Evolutionary conservation across 208 protist genomes (phyloP).

Genomic region (Leishmania tropica): DNA sequence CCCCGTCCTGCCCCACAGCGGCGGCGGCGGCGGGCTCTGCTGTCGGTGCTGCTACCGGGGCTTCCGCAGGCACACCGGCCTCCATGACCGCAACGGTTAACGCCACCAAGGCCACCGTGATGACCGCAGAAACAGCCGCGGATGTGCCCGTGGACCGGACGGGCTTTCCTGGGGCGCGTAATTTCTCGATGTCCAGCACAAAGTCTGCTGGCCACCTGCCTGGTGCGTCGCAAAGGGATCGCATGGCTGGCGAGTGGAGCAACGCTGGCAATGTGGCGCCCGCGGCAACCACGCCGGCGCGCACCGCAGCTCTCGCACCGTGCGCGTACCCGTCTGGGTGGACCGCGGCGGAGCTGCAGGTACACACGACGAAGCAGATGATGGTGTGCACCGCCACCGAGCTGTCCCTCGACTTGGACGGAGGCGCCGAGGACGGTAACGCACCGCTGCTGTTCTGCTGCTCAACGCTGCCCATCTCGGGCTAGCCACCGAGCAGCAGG

Average conservation of each 20-base stretch:
- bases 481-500: not conserved
- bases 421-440: slow-evolving; percentile 20
- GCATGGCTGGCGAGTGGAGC: too few species aligned
- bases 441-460: slow-evolving; percentile 31
- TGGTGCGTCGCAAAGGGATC: too few species aligned
- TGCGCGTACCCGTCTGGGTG: slow-evolving; percentile 22
- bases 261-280: not conserved
- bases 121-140: not conserved
- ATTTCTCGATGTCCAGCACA: not conserved
- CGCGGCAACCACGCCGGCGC: not conserved
- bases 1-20: not conserved
- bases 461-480: not conserved
- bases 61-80: not conserved
- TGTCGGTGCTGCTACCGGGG: not conserved
- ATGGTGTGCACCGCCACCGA: slow-evolving; percentile 29
- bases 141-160: not conserved
- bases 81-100: not conserved
- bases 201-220: not conserved
- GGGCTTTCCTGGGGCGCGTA: not conserved
- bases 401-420: slow-evolving; percentile 9
- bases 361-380: slow-evolving; percentile 26
- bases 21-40: not conserved
- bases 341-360: slow-evolving; percentile 32
- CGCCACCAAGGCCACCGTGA: not conserved
- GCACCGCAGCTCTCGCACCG: not conserved